These are phyloP conservation scores for Carallia brachiata DNA, from an alignment of 345 rosid species.

Conservation along the genomic window DNA sequence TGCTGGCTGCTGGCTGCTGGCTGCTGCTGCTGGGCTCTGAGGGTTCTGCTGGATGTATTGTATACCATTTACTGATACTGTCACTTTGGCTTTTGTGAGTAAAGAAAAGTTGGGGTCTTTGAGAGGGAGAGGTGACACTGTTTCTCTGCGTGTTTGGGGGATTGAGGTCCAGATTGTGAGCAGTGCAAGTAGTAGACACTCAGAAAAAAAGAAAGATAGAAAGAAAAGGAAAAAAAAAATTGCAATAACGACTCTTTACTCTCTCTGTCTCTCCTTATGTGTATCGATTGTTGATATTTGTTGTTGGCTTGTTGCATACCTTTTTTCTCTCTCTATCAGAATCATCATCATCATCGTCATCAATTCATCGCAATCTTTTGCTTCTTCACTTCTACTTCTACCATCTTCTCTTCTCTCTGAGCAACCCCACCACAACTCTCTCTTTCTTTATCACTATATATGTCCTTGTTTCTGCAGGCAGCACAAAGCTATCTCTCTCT, in stretches of 20 bases:
- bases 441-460: not conserved
- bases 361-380: not conserved
- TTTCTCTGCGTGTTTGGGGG: not conserved
- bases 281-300: not conserved
- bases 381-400: not conserved
- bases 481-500: not conserved
- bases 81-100: constrained; percentile 42
- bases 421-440: constrained; percentile 11
- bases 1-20: not conserved
- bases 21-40: not conserved
- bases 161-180: not conserved
- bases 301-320: constrained; percentile 6
- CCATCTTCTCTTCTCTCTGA: not conserved
- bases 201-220: not conserved
- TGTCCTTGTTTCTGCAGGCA: not conserved
- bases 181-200: not conserved
- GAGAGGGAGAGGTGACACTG: constrained; percentile 31
- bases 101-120: constrained; percentile 9
- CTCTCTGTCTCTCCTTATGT: not conserved
- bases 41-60: not conserved
- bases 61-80: constrained; percentile 19
- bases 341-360: not conserved
- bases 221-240: not conserved
- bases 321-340: not conserved
- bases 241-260: constrained; percentile 14